Percentiles rank a stretch among this genome's conserved stretches.
These are phyloP conservation scores for Yamadazyma atmosphaerica DNA, from an alignment of 1,139 yeast species.

Conservation along the genomic window DNA sequence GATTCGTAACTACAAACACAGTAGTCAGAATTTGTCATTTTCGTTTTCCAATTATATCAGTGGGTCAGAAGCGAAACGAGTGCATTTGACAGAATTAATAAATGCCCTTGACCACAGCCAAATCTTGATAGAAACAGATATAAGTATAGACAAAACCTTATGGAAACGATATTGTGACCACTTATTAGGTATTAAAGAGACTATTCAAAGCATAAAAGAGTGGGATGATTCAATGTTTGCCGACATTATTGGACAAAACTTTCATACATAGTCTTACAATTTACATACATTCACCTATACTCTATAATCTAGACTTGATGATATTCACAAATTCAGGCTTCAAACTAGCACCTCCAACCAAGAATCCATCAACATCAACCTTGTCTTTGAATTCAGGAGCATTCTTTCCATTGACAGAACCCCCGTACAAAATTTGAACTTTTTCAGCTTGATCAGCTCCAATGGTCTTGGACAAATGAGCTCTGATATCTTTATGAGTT, in stretches of 20 bases:
- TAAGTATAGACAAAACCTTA: slow-evolving; percentile 29
- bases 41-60: slow-evolving; percentile 69
- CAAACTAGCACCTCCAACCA: slow-evolving; percentile 99
- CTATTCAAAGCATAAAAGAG: slow-evolving; percentile 13
- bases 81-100: slow-evolving; percentile 26
- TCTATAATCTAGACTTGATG: slow-evolving; percentile 83
- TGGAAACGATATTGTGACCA: slow-evolving; percentile 19
- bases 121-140: slow-evolving; percentile 40
- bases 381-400: slow-evolving; percentile 89
- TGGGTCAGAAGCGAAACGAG: slow-evolving; percentile 26
- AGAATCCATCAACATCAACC: slow-evolving; percentile 95
- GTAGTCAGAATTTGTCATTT: slow-evolving; percentile 34
- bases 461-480: slow-evolving; percentile 72
- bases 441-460: slow-evolving; percentile 75
- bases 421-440: slow-evolving; percentile 95
- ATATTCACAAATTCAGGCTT: slow-evolving; percentile 97
- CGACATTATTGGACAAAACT: neutral
- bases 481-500: slow-evolving; percentile 88
- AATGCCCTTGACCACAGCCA: slow-evolving; percentile 21
- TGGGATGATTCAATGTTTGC: slow-evolving; percentile 13
- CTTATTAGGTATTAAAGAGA: slow-evolving; percentile 19
- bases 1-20: slow-evolving; percentile 32
- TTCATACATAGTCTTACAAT: neutral
- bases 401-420: slow-evolving; percentile 96
- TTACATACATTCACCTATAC: neutral